Evolutionary conservation across 768 basidiomycete species (phyloP), one percentile per base, ranked within the genome.

Genomic region (Tulasnella sp.): DNA sequence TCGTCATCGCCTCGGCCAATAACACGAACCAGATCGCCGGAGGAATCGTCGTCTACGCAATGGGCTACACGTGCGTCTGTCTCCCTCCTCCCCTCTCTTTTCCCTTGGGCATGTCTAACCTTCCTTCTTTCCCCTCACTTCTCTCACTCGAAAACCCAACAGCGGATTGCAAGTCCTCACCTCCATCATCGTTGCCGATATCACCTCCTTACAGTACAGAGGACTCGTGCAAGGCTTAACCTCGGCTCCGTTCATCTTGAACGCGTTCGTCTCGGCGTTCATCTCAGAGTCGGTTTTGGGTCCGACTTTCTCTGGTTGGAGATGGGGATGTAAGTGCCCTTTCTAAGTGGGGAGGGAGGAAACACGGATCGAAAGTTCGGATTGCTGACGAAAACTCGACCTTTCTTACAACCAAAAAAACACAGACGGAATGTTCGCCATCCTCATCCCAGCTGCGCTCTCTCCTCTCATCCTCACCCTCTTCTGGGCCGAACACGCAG

Each of bases 211-310:
- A 24, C 85, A 86, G 36, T 75, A 83, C 89, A 87, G 90, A 77
- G 89, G 90, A 10, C 83, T 90, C 34, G 87, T 90, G 38, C 86
- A 86, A 9, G 85, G 85, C 9, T 84, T 90, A 39, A 87, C 87
- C 18, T 87, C 88, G 9, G 80, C 87, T 58, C 90, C 90, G 4
- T 91, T 89, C 84, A 85, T 92, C 80, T 86, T 92, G 83, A 92
- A 92, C 83, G 90, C 87, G 2, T 92, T 91, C 82, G 85, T 92
- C 79, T 90, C 91, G n/a, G 86, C 89, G n/a, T 90, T 90, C 82
- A 88, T 92, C 73, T 87, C 89, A n/a, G 83, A 89, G 9, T 80
- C 81, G 31, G 83, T 88, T 39, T 82, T 88, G 34, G 85, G 85
- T 80, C 85, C 89, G 46, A 84, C 86, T 19, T 68, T 68, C 18